Evolutionary conservation across 2,329 filamentous ascomycete genomes (phyloP).

Genomic region (Neocucurbitaria cava): DNA sequence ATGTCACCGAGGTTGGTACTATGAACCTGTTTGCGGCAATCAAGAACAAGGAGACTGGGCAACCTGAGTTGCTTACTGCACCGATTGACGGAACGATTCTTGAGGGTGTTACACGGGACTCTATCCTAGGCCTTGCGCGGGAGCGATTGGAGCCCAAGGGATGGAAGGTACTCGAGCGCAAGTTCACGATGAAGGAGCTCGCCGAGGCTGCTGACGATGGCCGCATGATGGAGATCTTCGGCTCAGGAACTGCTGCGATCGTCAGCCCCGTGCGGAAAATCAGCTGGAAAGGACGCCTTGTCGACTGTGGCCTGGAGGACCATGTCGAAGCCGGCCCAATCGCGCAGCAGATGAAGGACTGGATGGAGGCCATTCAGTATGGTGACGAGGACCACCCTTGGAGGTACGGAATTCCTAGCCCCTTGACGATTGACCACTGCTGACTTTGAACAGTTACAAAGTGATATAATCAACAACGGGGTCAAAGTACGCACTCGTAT

Average conservation of each 20-base stretch:
- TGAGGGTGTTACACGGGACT: constrained; percentile 93
- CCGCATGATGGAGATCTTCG: constrained; percentile 89
- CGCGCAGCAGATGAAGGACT: constrained; percentile 86
- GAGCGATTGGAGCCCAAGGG: constrained; percentile 85
- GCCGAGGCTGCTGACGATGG: constrained; percentile 83
- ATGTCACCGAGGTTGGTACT: constrained; percentile 94
- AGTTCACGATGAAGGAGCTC: constrained; percentile 89
- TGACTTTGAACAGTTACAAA: constrained; percentile 39
- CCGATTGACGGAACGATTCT: constrained; percentile 96
- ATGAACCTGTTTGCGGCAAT: constrained; percentile 98
- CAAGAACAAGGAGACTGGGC: constrained; percentile 83
- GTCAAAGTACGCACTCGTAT: not conserved
- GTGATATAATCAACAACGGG: constrained; percentile 14
- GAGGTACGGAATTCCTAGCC: constrained; percentile 66
- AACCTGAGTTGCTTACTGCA: constrained; percentile 93
- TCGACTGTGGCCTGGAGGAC: constrained; percentile 83
- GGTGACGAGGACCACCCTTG: constrained; percentile 85
- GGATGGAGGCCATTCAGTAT: constrained; percentile 96
- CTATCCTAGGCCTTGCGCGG: constrained; percentile 81
- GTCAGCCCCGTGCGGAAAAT: constrained; percentile 90
- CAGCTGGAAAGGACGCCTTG: constrained; percentile 81
- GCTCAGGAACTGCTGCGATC: constrained; percentile 90
- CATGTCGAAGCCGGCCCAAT: constrained; percentile 87
- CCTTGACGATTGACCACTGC: constrained; percentile 6
- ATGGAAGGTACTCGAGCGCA: constrained; percentile 87